Evolutionary conservation across 805 yeast genomes (phyloP), one percentile per base, ranked within the genome.

Genomic region (Candida suzukii): DNA sequence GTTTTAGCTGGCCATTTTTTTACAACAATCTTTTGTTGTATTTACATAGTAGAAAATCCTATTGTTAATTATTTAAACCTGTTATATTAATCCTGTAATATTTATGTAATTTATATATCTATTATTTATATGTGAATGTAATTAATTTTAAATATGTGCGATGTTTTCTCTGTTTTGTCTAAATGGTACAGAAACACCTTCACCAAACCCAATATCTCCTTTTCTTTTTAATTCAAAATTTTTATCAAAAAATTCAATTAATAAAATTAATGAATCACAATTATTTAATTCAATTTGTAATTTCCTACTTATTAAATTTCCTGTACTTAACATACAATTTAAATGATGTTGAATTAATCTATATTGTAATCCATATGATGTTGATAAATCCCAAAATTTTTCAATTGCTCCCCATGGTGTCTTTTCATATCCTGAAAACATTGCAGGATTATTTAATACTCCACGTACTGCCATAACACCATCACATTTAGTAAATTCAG

Each of bases 401-500:
- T 93, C 99, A 6, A 93, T 65, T 8, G 95, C 91, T 7, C 81
- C 76, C 97, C 98, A 93, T 2, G 98, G 96, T 2, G 96, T 82
- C 40, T 64, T 68, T 0, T 67, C 66, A 54, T 60, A 74, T 0
- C 95, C 95, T 2, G 84, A 75, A 63, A 93, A 93, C 48, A 93
- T 53, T 0, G 90, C 95, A 0, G 99, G 99, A 58, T 93, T 93
- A 24, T 75, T 67, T 39, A 93, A 64, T 3, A 87, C 67, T 0
- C 99, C 99, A 46, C 99, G 67, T 1, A 86, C 99, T 2, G 97
- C 83, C 99, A 93, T 93, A 8, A 93, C 84, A 8, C 98, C 99
- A 57, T 87, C 93, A 32, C 78, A 88, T 1, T 83, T 83, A 0
- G 98, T 88, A 39, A 58, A 57, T 12, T 73, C 64, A 0, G 77